A percentile compares a stretch with the other conserved stretches of the same genome.
Evolutionary conservation across 176 grass and related monocot genomes (phyloP).

Genomic region (Cymbopogon citratus): DNA sequence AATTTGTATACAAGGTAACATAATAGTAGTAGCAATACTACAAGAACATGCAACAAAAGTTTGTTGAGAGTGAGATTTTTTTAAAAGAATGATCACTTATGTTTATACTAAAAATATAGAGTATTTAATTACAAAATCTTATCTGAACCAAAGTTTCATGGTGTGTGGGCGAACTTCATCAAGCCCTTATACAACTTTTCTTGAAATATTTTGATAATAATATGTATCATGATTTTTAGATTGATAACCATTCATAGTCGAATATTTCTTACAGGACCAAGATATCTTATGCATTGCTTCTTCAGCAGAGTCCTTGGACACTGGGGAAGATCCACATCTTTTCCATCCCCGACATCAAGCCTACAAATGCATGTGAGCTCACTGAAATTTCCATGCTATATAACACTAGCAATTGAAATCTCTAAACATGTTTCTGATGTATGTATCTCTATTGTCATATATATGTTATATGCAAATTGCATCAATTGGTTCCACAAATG

Average conservation of each 20-base stretch:
- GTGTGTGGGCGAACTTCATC: neutral
- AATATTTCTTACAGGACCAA: constrained; percentile 77
- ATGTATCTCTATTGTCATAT: neutral
- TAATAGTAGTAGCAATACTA: neutral
- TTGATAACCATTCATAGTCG: neutral
- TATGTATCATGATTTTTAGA: neutral
- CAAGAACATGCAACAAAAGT: neutral
- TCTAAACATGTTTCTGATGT: neutral
- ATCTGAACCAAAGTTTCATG: neutral
- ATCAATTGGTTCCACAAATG: neutral
- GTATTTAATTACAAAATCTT: neutral
- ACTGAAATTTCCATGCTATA: neutral
- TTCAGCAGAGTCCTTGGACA: constrained; percentile 65
- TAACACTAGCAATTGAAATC: neutral
- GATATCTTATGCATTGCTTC: constrained; percentile 88
- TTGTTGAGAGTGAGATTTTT: neutral
- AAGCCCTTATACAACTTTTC: constrained; percentile 1
- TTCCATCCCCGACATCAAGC: constrained; percentile 86
- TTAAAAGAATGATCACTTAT: neutral
- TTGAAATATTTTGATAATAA: neutral
- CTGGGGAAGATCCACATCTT: constrained; percentile 57
- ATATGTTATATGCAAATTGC: neutral
- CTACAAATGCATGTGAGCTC: constrained; percentile 27
- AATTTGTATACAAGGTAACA: neutral
- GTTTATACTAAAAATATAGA: neutral